A percentile compares a stretch with the other conserved stretches of the same genome.
Conservation (phyloP, 2,329 filamentous ascomycete species). For the Aspergillus sclerotialis region DNA sequence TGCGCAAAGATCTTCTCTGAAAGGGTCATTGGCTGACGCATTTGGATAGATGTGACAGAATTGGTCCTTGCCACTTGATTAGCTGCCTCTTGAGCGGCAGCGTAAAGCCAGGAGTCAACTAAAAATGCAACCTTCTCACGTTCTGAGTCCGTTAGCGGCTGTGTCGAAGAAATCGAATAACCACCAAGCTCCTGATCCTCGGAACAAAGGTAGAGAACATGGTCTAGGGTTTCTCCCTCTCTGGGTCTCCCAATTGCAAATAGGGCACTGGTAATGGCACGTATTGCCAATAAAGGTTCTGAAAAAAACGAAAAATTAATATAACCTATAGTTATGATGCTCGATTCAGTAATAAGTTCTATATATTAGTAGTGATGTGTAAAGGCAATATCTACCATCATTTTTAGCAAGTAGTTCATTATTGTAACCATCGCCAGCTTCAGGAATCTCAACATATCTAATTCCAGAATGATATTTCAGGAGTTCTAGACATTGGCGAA, state of each 20-base stretch:
- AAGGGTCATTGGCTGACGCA: conserved; percentile 5
- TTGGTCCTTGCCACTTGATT: neutral
- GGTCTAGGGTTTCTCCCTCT: neutral
- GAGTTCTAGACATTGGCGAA: neutral
- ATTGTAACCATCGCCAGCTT: neutral
- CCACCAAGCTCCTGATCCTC: neutral
- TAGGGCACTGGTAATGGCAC: neutral
- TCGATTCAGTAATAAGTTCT: no score
- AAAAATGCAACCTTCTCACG: neutral
- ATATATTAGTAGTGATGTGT: no score
- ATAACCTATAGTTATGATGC: neutral
- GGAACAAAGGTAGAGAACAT: neutral
- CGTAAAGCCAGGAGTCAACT: neutral
- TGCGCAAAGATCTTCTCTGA: conserved; percentile 39
- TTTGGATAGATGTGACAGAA: neutral
- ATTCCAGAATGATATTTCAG: neutral
- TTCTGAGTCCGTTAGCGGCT: neutral
- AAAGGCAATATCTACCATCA: no score
- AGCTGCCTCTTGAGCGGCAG: neutral
- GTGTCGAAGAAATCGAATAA: neutral
- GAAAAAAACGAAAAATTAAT: neutral
- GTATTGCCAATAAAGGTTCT: neutral
- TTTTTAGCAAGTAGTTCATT: no score
- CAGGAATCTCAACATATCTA: neutral
- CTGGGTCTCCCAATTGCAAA: neutral